Base-by-base conservation (phyloP, 2,329 filamentous ascomycete genomes). In the Byssothecium circinans region DNA sequence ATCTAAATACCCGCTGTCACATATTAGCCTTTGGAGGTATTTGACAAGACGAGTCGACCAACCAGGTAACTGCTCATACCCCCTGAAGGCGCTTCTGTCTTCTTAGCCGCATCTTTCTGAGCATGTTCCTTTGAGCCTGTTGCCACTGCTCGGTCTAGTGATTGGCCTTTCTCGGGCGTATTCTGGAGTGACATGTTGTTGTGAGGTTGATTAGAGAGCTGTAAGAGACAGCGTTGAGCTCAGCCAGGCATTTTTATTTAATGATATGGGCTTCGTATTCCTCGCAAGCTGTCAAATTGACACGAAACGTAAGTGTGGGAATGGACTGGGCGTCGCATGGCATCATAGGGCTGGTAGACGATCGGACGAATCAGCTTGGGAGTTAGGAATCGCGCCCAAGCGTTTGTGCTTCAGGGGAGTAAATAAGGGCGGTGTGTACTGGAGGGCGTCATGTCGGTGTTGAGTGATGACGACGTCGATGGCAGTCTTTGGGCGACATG, bases 1-100 rank as follows among this genome's bases (percentile, higher is more conserved):
- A 71, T n/a, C 38, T 52, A 53, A 71, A 71, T 27, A 70, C 57
- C 32, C 67, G 65, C 68, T 69, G 50, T 40, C 2, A 33, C 8
- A 19, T 19, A 8, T 32, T 19, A 23, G 19, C 14, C 18, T 3
- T 5, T 20, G 12, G 12, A 27, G n/a, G n/a, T n/a, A 40, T 14
- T 3, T 3, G n/a, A n/a, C 8, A 39, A 15, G 8, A 39, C 15
- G 10, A 40, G 18, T 8, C 2, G 7, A 53, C 61, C 42, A 43
- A 67, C 65, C 25, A 62, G 34, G 25, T 68, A 69, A 14, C 49
- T 50, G 12, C 52, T 49, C 47, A 59, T 47, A 4, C 59, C 63
- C 12, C 55, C 55, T 36, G 56, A 38, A 39, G 50, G 33, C 15
- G 60, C 52, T 11, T 50, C 41, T 34, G 50, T 19, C n/a, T 53